These are phyloP conservation scores for Colletotrichum tropicicola DNA, from an alignment of 2,329 filamentous ascomycete species.

Conservation along the genomic window DNA sequence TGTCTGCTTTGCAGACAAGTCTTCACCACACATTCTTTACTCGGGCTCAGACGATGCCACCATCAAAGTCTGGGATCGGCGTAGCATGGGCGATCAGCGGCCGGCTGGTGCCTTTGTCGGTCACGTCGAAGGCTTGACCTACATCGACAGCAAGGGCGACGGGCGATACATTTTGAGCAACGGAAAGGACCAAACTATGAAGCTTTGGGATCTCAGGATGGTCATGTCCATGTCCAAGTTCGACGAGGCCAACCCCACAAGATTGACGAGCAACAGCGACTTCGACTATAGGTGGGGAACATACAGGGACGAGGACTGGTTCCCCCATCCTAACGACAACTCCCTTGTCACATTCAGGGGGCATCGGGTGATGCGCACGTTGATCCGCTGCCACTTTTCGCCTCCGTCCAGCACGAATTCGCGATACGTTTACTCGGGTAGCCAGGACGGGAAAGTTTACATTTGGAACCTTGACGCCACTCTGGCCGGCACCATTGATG, in stretches of 20 bases:
- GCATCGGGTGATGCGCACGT: constrained; percentile 86
- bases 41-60: constrained; percentile 95
- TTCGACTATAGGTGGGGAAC: constrained; percentile 80
- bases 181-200: constrained; percentile 96
- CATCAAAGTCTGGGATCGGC: constrained; percentile 94
- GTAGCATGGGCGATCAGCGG: constrained; percentile 87
- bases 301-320: constrained; percentile 73
- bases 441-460: constrained; percentile 87
- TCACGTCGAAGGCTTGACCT: constrained; percentile 73
- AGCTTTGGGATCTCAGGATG: constrained; percentile 94
- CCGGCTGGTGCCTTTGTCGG: constrained; percentile 73
- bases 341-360: constrained; percentile 93
- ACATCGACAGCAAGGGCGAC: constrained; percentile 76
- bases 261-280: constrained; percentile 60
- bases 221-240: constrained; percentile 80
- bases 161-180: constrained; percentile 90
- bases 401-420: constrained; percentile 87
- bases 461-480: constrained; percentile 96
- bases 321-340: constrained; percentile 84
- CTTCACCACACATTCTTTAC: constrained; percentile 92
- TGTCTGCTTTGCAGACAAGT: constrained; percentile 91
- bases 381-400: constrained; percentile 96
- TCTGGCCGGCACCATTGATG: constrained; percentile 79
- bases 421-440: constrained; percentile 92
- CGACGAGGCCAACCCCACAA: constrained; percentile 62